Percentiles rank a stretch among this genome's conserved stretches.
Evolutionary conservation across 2,329 filamentous ascomycete species (phyloP).

Genomic region (Penicillium sp.): DNA sequence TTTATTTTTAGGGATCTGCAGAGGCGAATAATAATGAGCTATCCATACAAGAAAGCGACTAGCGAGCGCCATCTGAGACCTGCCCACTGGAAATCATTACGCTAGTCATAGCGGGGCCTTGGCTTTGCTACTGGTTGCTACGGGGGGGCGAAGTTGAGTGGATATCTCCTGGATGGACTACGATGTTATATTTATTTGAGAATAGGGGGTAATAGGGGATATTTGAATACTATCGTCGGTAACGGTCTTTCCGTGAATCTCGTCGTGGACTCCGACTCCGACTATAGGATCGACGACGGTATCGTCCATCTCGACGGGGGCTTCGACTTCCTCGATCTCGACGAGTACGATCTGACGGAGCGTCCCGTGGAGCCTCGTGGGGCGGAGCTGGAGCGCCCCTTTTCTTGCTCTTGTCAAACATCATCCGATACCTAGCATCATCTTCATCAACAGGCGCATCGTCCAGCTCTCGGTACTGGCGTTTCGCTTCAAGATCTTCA

Average conservation of each 20-base stretch:
- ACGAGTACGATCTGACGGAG: conserved; percentile 46
- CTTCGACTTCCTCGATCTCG: conserved; percentile 33
- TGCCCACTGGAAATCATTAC: conserved; percentile 14
- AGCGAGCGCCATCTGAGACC: conserved; percentile 18
- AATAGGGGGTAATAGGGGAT: conserved; percentile 1
- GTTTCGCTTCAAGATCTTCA: conserved; percentile 79
- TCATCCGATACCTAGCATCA: conserved; percentile 67
- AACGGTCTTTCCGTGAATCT: conserved; percentile 27
- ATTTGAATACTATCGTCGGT: conserved; percentile 22
- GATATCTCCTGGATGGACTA: not conserved
- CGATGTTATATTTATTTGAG: not conserved
- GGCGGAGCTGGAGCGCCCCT: conserved; percentile 13
- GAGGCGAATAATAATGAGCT: conserved; percentile 10
- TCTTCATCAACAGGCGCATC: conserved; percentile 47
- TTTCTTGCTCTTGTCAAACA: conserved; percentile 62
- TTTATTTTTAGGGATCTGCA: conserved; percentile 23
- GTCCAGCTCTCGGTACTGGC: conserved; percentile 77
- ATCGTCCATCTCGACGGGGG: conserved; percentile 29
- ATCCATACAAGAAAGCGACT: conserved; percentile 5
- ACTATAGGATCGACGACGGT: conserved; percentile 39
- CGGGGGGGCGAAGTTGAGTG: not conserved
- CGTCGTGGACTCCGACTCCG: conserved; percentile 30
- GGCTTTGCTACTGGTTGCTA: not conserved
- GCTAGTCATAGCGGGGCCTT: conserved; percentile 12
- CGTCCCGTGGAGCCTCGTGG: not conserved